phyloP scores from a whole-genome alignment of 2,329 filamentous ascomycete genomes.

The Colletotrichum destructivum region DNA sequence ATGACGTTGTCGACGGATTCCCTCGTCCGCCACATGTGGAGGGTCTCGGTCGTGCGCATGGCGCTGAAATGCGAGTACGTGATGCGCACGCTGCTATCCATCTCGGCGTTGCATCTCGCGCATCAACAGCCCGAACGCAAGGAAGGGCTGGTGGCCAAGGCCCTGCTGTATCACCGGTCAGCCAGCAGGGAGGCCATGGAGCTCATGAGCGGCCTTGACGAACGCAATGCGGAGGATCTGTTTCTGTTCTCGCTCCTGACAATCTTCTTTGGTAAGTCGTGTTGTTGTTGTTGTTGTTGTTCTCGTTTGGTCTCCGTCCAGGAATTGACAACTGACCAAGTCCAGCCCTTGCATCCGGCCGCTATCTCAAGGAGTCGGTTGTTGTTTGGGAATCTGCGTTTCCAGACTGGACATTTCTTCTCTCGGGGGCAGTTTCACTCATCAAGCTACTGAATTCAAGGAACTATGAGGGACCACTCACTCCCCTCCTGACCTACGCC shows the following conservation, averaged over 20 bases:
- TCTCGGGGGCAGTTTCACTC: conserved; percentile 49
- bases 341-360: conserved; percentile 47
- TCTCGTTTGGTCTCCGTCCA: background rate
- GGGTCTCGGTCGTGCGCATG: conserved; percentile 61
- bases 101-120: conserved; percentile 66
- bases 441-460: conserved; percentile 43
- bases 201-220: conserved; percentile 40
- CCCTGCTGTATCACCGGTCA: conserved; percentile 37
- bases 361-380: conserved; percentile 48
- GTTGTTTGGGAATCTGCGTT: conserved; percentile 48
- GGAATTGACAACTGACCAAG: background rate
- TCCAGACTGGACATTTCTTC: conserved; percentile 52
- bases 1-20: conserved; percentile 61
- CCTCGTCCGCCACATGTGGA: conserved; percentile 61
- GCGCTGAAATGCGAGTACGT: conserved; percentile 63
- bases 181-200: conserved; percentile 42
- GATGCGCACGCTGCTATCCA: conserved; percentile 64
- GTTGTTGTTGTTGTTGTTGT: too few relatives aligned
- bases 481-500: conserved; percentile 45
- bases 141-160: conserved; percentile 53
- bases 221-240: conserved; percentile 45
- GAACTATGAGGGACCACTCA: conserved; percentile 38
- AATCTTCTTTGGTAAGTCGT: conserved; percentile 51
- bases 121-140: conserved; percentile 54
- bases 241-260: conserved; percentile 52